Base-by-base conservation (phyloP, 2,329 filamentous ascomycete species). In the Fusarium sambucinum region DNA sequence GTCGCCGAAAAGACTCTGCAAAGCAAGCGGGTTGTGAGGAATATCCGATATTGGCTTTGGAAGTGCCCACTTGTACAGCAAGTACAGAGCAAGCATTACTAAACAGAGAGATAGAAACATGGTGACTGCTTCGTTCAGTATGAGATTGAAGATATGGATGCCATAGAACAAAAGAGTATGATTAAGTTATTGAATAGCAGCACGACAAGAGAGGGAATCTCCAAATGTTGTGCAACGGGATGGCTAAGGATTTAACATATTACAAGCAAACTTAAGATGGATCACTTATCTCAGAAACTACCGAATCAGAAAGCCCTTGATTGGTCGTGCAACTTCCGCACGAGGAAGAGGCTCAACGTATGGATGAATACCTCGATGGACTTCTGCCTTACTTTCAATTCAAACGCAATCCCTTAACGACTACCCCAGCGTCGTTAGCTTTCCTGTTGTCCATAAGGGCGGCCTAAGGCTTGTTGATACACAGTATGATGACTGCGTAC, bases 251-350 rank as follows among this genome's bases (percentile, higher is more conserved):
- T 42, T 42, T 42, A 42, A 25, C 11, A 11, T 17, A 17, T 25
- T 17, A 12, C 14, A 41, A 9, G 13, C 3, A 11, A 17, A 16
- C 4, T 11, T 11, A 17, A 9, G 4, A 16, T 25, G 8, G 9
- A 23, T 9, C 14, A 23, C 8, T 6, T 8, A 2, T 25, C 5
- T 17, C 5, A 17, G 8, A 10, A 6, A 25, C 9, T n/a, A n/a
- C 10, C 5, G 16, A 1, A 11, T 25, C 6, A 25, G 1, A 17
- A n/a, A 17, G 9, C 40, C 9, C 9, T 25, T 7, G 16, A 6
- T 17, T 21, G 6, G 0, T 21, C 5, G 1, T 0, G 1, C 0
- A 42, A 25, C 9, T 42, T 5, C 10, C 0, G 16, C 13, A 10
- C 14, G 14, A 41, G 27, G 27, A 27, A 27, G 27, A 27, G 8